phyloP scores from a whole-genome alignment of 2,329 filamentous ascomycete genomes.

The Alternaria sp. region DNA sequence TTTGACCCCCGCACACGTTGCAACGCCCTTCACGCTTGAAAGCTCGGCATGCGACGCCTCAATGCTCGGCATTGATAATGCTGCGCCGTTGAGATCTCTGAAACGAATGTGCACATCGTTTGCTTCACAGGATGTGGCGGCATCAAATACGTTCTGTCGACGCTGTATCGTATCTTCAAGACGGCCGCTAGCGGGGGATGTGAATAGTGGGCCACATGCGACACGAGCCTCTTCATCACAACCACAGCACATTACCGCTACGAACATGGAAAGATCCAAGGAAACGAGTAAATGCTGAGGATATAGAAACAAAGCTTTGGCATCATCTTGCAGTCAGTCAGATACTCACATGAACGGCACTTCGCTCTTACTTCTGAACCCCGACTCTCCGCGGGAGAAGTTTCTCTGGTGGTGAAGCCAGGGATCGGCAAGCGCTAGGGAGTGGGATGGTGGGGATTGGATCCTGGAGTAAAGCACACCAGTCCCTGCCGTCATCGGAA shows the following conservation, averaged over 20 bases:
- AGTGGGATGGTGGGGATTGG: conserved; percentile 16
- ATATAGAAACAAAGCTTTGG: not conserved
- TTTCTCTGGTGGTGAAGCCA: not conserved
- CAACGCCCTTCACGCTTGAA: not conserved
- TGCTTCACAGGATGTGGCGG: not conserved
- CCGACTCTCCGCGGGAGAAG: not conserved
- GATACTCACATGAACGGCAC: not conserved
- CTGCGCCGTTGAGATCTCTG: not conserved
- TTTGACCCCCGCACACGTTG: conserved; percentile 5
- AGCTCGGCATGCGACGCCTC: not conserved
- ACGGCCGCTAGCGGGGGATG: not conserved
- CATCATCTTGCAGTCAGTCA: not conserved
- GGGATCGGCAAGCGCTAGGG: conserved; percentile 22
- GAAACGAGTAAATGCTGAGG: not conserved
- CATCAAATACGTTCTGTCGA: not conserved
- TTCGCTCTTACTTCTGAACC: not conserved
- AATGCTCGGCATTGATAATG: conserved; percentile 5
- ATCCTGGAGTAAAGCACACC: not conserved
- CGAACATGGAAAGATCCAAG: rapidly evolving
- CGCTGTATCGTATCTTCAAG: not conserved
- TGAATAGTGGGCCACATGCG: not conserved
- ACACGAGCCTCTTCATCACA: not conserved
- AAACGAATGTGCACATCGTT: not conserved
- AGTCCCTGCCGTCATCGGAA: not conserved
- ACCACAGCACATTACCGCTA: not conserved